Evolutionary conservation across 2,329 filamentous ascomycete species (phyloP).

Genomic region (Penicillium sp.): DNA sequence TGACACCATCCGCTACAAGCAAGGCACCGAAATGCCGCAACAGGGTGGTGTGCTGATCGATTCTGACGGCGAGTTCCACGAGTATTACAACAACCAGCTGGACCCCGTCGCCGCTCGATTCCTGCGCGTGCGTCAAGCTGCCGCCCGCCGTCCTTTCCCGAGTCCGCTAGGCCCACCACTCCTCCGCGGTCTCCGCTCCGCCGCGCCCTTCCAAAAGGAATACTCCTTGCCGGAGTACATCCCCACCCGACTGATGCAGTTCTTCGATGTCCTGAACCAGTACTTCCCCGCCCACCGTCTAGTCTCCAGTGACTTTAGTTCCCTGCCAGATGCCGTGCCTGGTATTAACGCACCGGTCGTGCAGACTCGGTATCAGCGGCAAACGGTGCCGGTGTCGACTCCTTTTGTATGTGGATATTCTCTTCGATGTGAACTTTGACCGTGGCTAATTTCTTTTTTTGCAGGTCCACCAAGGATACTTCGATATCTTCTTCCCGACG

Average conservation of each 20-base stretch:
- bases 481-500: slow-evolving; percentile 97
- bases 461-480: slow-evolving; percentile 95
- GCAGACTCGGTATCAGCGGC: slow-evolving; percentile 84
- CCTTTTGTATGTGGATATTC: slow-evolving; percentile 68
- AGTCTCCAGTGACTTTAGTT: slow-evolving; percentile 86
- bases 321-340: slow-evolving; percentile 74
- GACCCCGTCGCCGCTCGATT: slow-evolving; percentile 82
- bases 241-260: slow-evolving; percentile 90
- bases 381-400: slow-evolving; percentile 84
- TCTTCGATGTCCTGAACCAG: slow-evolving; percentile 84
- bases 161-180: slow-evolving; percentile 48
- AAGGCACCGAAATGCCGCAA: slow-evolving; percentile 72
- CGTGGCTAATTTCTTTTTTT: slow-evolving; percentile 6
- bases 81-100: slow-evolving; percentile 79
- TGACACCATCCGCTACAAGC: slow-evolving; percentile 88
- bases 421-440: neutral
- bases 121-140: slow-evolving; percentile 77
- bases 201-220: slow-evolving; percentile 70
- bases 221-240: slow-evolving; percentile 87
- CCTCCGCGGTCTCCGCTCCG: slow-evolving; percentile 60
- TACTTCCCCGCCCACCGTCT: slow-evolving; percentile 90
- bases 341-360: slow-evolving; percentile 93
- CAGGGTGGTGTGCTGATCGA: slow-evolving; percentile 90
- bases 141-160: slow-evolving; percentile 48
- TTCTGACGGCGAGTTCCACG: slow-evolving; percentile 81